phyloP scores from a whole-genome alignment of 202 grass and related monocot genomes.

The Panicum virgatum region DNA sequence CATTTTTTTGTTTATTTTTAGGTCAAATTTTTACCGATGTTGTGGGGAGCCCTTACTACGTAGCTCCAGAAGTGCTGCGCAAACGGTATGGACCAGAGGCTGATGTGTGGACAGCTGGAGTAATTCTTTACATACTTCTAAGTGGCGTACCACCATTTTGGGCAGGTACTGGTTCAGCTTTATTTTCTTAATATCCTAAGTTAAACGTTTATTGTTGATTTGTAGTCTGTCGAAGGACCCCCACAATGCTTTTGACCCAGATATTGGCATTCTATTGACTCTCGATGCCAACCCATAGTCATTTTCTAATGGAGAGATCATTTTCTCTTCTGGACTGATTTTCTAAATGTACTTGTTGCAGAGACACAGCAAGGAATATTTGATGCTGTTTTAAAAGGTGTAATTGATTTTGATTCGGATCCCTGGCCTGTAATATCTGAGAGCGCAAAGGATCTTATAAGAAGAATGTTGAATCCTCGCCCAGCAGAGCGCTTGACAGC shows the following conservation, averaged over 20 bases:
- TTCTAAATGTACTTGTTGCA: conserved; percentile 45
- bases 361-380: conserved; percentile 77
- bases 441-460: conserved; percentile 68
- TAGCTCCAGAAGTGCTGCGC: conserved; percentile 82
- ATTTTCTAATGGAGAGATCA: neutral
- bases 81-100: conserved; percentile 82
- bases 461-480: conserved; percentile 59
- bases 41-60: conserved; percentile 93
- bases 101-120: conserved; percentile 96
- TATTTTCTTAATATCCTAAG: neutral
- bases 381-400: conserved; percentile 62
- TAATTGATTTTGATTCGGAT: conserved; percentile 62
- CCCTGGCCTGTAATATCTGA: conserved; percentile 73
- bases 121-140: conserved; percentile 88
- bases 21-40: conserved; percentile 77
- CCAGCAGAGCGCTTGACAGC: conserved; percentile 60
- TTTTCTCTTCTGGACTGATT: conserved; percentile 29
- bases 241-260: neutral
- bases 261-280: neutral
- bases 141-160: conserved; percentile 95
- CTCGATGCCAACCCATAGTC: neutral
- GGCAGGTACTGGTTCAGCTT: conserved; percentile 43
- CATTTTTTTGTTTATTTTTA: conserved; percentile 22
- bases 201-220: neutral
- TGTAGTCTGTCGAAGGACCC: neutral